Evolutionary conservation across 768 basidiomycete genomes (phyloP).

Genomic region (Rossbeevera mucosa): DNA sequence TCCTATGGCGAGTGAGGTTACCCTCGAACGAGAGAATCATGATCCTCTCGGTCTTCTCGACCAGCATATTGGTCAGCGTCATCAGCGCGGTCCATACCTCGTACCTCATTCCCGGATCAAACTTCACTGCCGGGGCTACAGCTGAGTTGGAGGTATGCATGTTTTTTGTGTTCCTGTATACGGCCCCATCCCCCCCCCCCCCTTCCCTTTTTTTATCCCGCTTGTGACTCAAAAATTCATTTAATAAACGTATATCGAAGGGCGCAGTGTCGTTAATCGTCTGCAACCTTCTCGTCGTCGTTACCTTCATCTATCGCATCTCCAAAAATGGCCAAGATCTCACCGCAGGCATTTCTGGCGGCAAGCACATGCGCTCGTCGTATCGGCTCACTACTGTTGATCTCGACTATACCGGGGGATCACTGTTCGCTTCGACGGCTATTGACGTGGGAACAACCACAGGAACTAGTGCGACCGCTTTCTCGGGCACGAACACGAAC

Average conservation of each 20-base stretch:
- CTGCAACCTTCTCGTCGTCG: constrained; percentile 40
- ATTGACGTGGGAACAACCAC: background rate
- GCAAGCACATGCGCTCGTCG: constrained; percentile 1
- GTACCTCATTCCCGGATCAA: constrained; percentile 33
- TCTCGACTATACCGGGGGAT: constrained; percentile 12
- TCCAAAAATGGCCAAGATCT: constrained; percentile 9
- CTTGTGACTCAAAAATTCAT: background rate
- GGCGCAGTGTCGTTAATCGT: constrained; percentile 37
- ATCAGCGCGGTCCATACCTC: constrained; percentile 41
- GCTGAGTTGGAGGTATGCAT: constrained; percentile 42
- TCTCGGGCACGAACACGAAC: constrained; percentile 1
- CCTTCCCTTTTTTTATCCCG: background rate
- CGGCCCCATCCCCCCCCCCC: background rate
- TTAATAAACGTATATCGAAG: constrained; percentile 15
- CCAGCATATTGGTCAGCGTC: constrained; percentile 47
- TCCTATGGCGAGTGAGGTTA: constrained; percentile 41
- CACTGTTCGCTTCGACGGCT: background rate
- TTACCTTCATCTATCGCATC: constrained; percentile 31
- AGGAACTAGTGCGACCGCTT: background rate
- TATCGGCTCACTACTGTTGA: constrained; percentile 26
- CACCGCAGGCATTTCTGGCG: background rate
- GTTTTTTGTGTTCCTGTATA: background rate
- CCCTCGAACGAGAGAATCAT: constrained; percentile 39
- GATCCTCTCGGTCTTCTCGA: constrained; percentile 44
- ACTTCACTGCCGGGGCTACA: constrained; percentile 14